These are phyloP conservation scores for Verticillium alfalfae DNA, from an alignment of 2,329 filamentous ascomycete species.

Conservation along the genomic window DNA sequence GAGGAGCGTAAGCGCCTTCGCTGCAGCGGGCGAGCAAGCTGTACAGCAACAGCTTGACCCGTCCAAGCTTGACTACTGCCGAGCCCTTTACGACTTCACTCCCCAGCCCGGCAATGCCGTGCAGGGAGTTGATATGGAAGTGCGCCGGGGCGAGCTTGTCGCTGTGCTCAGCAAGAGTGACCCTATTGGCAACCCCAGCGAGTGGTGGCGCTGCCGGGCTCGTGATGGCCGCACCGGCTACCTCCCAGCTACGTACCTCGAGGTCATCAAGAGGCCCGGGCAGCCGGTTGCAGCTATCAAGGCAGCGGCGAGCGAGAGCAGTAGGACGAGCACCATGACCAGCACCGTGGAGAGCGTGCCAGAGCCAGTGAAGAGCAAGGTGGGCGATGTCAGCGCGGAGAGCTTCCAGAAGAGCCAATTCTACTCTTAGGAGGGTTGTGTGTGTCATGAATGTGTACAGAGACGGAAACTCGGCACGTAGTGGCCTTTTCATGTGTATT, in stretches of 20 bases:
- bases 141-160: constrained; percentile 92
- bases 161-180: constrained; percentile 91
- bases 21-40: constrained; percentile 33
- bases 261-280: constrained; percentile 57
- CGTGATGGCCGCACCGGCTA: constrained; percentile 89
- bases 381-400: constrained; percentile 46
- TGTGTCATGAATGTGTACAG: neutral
- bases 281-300: constrained; percentile 48
- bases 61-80: constrained; percentile 92
- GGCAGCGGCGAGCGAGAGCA: constrained; percentile 38
- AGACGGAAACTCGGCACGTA: neutral
- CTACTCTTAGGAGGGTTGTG: constrained; percentile 35
- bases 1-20: constrained; percentile 62
- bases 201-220: constrained; percentile 96
- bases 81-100: constrained; percentile 88
- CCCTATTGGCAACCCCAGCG: constrained; percentile 82
- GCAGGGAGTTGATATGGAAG: constrained; percentile 78
- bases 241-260: constrained; percentile 83
- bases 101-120: constrained; percentile 61
- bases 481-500: constrained; percentile 7
- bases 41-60: constrained; percentile 67
- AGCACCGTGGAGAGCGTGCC: constrained; percentile 26
- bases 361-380: constrained; percentile 35
- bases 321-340: constrained; percentile 44
- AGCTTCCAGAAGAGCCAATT: constrained; percentile 56